Conservation (phyloP, 129 eudicot genomes). For the Centrapalus pauciflorus region DNA sequence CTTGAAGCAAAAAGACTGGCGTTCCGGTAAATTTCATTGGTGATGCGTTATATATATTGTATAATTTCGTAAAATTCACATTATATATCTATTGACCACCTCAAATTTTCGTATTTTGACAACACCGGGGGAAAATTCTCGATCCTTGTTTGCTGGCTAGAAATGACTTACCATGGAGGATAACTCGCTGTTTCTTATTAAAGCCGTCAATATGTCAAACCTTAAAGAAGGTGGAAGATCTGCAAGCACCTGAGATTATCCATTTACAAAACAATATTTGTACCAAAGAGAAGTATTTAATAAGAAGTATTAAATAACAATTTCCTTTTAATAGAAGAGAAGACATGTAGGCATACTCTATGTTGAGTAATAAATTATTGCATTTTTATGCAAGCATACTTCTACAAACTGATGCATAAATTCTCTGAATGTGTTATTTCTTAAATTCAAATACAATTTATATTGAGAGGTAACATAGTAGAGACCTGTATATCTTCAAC, state of each 20-base stretch:
- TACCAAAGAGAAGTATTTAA: too few species aligned
- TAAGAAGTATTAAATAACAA: background rate
- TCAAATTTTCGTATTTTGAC: too few species aligned
- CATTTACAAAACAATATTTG: slow-evolving; percentile 6
- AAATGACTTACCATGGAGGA: slow-evolving; percentile 77
- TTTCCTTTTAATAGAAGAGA: background rate
- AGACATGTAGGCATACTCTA: background rate
- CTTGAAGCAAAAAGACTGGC: too few species aligned
- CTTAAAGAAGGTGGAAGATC: slow-evolving; percentile 65
- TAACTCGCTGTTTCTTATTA: slow-evolving; percentile 59
- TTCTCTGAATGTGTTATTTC: too few species aligned
- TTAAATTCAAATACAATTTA: background rate
- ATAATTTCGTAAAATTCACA: too few species aligned
- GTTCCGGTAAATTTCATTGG: too few species aligned
- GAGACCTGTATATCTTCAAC: too few species aligned
- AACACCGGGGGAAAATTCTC: too few species aligned
- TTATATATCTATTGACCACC: too few species aligned
- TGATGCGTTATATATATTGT: too few species aligned
- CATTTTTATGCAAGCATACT: background rate
- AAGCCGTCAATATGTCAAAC: slow-evolving; percentile 60
- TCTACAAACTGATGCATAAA: too few species aligned
- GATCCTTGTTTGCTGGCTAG: slow-evolving; percentile 2
- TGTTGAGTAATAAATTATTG: background rate
- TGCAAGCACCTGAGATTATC: slow-evolving; percentile 62
- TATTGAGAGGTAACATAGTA: background rate